These are phyloP conservation scores for Excoecaria cochinchinensis DNA, from an alignment of 345 rosid species.

Conservation along the genomic window DNA sequence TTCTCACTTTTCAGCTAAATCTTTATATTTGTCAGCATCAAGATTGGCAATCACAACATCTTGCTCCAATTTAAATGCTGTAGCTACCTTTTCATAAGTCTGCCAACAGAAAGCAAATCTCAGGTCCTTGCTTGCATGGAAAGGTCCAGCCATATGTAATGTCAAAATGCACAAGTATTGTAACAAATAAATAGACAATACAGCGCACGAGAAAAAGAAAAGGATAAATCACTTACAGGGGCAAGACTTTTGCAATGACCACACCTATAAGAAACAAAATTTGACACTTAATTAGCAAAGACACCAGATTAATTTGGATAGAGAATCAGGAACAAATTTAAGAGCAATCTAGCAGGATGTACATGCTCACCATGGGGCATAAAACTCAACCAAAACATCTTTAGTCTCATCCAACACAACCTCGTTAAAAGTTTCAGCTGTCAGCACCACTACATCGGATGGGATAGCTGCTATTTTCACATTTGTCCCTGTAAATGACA, in stretches of 20 bases:
- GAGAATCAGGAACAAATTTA: background rate
- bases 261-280: constrained; percentile 62
- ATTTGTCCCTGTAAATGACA: constrained; percentile 63
- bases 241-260: constrained; percentile 98
- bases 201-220: background rate
- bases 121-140: constrained; percentile 3
- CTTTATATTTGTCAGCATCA: constrained; percentile 85
- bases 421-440: constrained; percentile 72
- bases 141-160: background rate
- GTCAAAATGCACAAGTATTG: background rate
- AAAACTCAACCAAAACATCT: constrained; percentile 95
- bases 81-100: constrained; percentile 88
- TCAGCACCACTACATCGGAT: constrained; percentile 71
- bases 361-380: constrained; percentile 85
- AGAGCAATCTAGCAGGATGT: background rate
- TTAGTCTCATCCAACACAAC: constrained; percentile 80
- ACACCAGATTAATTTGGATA: background rate
- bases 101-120: constrained; percentile 25
- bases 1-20: constrained; percentile 79
- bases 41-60: constrained; percentile 87
- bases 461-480: constrained; percentile 81
- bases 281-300: constrained; percentile 13
- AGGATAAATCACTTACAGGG: constrained; percentile 61
- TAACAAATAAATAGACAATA: no score
- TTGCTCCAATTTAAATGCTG: constrained; percentile 71